These are phyloP conservation scores for Trichoderma guizhouense DNA, from an alignment of 2,329 filamentous ascomycete species.

Conservation along the genomic window DNA sequence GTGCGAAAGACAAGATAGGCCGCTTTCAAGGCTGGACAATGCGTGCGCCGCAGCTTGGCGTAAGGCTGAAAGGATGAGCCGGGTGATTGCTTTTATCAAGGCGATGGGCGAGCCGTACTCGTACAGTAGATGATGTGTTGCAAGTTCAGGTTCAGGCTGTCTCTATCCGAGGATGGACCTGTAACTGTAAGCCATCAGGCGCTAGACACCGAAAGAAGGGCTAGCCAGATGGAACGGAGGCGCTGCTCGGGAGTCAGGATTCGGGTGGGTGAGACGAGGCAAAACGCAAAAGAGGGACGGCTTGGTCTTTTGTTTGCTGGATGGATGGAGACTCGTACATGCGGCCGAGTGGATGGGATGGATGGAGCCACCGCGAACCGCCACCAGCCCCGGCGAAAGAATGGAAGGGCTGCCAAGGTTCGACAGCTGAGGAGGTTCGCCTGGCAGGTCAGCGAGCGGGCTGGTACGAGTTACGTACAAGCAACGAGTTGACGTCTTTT, in stretches of 20 bases:
- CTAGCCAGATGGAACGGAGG: not conserved
- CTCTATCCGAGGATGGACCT: not conserved
- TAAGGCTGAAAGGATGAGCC: constrained; percentile 8
- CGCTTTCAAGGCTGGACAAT: not conserved
- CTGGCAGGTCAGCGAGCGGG: not conserved
- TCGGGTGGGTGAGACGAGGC: constrained; percentile 14
- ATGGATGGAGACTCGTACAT: constrained; percentile 7
- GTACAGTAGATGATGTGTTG: not conserved
- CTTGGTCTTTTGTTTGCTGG: constrained; percentile 14
- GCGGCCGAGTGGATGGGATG: constrained; percentile 10
- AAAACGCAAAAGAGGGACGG: constrained; percentile 14
- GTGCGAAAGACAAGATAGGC: not conserved
- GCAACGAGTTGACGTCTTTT: not conserved
- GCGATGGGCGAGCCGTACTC: not conserved
- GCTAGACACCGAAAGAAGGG: constrained; percentile 9
- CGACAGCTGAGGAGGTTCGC: not conserved
- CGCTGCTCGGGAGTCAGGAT: not conserved
- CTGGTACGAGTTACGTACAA: constrained; percentile 11
- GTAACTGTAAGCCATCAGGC: constrained; percentile 11
- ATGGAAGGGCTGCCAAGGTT: not conserved
- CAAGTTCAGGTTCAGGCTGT: not conserved
- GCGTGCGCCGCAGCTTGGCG: not conserved
- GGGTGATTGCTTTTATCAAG: not conserved
- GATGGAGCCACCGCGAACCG: constrained; percentile 12
- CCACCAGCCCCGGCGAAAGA: constrained; percentile 6